Evolutionary conservation across 352 stramenopile genomes (phyloP), one percentile per base, ranked within the genome.

Genomic region (Phytophthora sojae): DNA sequence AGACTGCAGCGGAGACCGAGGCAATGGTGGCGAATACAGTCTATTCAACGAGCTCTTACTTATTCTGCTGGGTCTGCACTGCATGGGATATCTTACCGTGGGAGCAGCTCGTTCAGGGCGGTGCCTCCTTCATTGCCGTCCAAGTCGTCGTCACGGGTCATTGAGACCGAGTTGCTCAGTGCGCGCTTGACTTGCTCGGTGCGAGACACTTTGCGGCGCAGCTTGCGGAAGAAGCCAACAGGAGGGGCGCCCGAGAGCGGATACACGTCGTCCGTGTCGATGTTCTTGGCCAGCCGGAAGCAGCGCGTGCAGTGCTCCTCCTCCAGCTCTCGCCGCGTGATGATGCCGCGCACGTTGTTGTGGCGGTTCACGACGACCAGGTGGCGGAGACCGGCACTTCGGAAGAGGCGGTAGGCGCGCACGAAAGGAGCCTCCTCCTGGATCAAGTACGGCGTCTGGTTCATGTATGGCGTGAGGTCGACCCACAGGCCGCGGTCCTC

Each of bases 391-490:
- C 97, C 98, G 9, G 98, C 85, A 17, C 95, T 99, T 23, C 98
- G 95, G 74, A 99, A 99, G 23, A 99, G 84, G 15, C 96, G 88
- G 72, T 99, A 99, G 6, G 97, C 97, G 15, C 97, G 86, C 62
- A 97, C 87, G 52, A 99, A 98, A 4, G 95, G 97, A 2, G 95
- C 93, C 58, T 97, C 97, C 67, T 98, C 94, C 61, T 99, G 97
- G 32, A 99, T 95, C 49, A 96, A 91, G 65, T 98, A 98, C 57
- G 97, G 96, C 39, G 96, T 98, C 58, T 97, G 97, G 85, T 99
- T 99, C 60, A 99, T 98, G 81, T 99, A 99, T 1, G 97, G 97
- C 50, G 97, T 92, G 29, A 99, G 81, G 73, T 99, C 96, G 35
- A 99, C 83, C 91, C 94, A 98, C 57, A 95, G 81, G 32, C 92